Conservation (phyloP, 495 filamentous ascomycete species). For the Aspergillus indologenus region DNA sequence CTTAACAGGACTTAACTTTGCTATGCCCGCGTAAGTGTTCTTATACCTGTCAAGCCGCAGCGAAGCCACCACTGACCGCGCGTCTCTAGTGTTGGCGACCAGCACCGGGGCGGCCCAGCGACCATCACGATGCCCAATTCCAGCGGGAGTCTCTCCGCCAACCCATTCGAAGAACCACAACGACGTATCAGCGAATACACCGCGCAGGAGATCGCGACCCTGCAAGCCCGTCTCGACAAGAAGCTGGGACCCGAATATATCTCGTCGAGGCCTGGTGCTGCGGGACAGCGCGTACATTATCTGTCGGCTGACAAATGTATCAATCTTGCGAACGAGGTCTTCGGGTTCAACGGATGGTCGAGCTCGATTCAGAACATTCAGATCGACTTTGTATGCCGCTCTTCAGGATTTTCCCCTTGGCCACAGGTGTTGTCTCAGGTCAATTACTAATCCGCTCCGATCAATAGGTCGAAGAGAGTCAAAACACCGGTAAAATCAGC, state of each 20-base stretch:
- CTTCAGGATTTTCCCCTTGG: neutral
- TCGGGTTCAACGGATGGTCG: conserved; percentile 99
- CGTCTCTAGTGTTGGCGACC: conserved; percentile 68
- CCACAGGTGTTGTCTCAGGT: conserved; percentile 10
- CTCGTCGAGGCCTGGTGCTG: conserved; percentile 74
- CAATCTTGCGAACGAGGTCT: conserved; percentile 93
- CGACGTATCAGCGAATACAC: conserved; percentile 75
- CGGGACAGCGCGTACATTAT: conserved; percentile 84
- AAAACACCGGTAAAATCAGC: conserved; percentile 63
- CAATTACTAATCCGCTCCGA: conserved; percentile 18
- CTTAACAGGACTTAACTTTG: neutral
- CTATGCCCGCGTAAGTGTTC: conserved; percentile 47
- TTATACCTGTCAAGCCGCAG: neutral
- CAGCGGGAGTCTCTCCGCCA: conserved; percentile 41
- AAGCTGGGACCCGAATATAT: conserved; percentile 98
- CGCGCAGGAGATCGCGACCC: conserved; percentile 81
- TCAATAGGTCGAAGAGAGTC: conserved; percentile 59
- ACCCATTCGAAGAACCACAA: conserved; percentile 74
- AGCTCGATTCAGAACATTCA: conserved; percentile 83
- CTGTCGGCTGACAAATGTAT: conserved; percentile 91
- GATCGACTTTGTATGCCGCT: conserved; percentile 75
- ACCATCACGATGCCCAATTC: conserved; percentile 39
- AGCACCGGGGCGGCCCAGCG: conserved; percentile 54
- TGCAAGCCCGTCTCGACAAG: conserved; percentile 82
- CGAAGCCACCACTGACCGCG: conserved; percentile 17